Base-by-base conservation (phyloP, 2,329 filamentous ascomycete species). In the Botryosphaeria dothidea region DNA sequence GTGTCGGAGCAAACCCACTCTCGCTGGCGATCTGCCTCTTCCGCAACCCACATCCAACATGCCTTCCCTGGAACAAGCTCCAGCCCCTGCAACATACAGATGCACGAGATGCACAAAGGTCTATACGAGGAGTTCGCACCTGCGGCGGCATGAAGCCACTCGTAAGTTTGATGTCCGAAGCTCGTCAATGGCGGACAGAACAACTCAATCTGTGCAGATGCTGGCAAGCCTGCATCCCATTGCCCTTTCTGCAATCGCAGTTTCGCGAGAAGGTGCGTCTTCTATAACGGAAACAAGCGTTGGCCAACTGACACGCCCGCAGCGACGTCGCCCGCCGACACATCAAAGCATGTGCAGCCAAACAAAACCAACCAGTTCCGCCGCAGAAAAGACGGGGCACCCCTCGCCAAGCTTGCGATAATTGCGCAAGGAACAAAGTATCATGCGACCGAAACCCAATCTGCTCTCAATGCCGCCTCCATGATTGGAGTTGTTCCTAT, bases 321-420 rank as follows among this genome's bases (percentile, higher is more conserved):
- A 68, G 67, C 25, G 67, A 68, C 17, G 66, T 56, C 36, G 51
- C 65, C 23, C 66, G 64, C 23, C 38, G 66, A 5, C 66, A 67
- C 56, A 52, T 36, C 45, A 65, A 58, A 31, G 65, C 62, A 19
- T 68, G 66, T 36, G 34, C 49, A 9, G 38, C 48, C 27, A 48
- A 23, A 19, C 49, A 56, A 19, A 31, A 62, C n/a, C 3, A 29
- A 4, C 36, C 62, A 1, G 4, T 31, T 17, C 23, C 62, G 17
- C 43, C 60, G 2, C 7, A 45, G 23, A 6, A 15, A 1, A 65
- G 34, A 56, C 66, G 61, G n/a, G 67, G 67, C 9, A 62, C 51
- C 25, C 62, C 48, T 11, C 63, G 25, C 5, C 64, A 48, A 21
- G 57, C 65, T 23, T 68, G 67, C 31, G 45, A 66, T 34, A 17